phyloP scores from a whole-genome alignment of 1,284 basidiomycete species.

The Ustilago esculenta region DNA sequence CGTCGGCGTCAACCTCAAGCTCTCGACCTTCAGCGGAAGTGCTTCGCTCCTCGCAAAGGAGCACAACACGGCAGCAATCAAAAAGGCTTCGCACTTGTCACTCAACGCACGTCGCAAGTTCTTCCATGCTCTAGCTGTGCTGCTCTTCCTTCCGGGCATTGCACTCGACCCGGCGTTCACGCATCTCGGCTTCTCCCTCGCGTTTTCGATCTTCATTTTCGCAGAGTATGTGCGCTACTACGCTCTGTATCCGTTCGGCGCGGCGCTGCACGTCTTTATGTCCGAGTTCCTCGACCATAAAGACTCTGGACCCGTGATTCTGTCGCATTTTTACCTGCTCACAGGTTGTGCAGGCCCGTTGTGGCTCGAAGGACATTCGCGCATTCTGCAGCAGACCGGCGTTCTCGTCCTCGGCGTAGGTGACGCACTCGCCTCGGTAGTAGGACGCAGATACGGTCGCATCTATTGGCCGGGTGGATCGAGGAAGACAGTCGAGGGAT shows the following conservation, averaged over 20 bases:
- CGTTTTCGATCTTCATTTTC: constrained; percentile 64
- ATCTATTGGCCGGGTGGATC: constrained; percentile 82
- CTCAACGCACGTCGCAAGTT: constrained; percentile 96
- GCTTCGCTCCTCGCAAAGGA: constrained; percentile 41
- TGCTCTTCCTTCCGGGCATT: constrained; percentile 95
- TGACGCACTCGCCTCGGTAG: constrained; percentile 90
- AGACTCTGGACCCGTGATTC: constrained; percentile 93
- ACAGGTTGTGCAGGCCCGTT: constrained; percentile 91
- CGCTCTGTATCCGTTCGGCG: constrained; percentile 95
- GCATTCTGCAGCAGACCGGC: constrained; percentile 78
- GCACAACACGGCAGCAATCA: constrained; percentile 43
- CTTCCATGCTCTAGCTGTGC: constrained; percentile 93
- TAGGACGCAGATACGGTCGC: constrained; percentile 83
- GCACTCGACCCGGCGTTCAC: constrained; percentile 93
- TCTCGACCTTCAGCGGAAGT: constrained; percentile 29
- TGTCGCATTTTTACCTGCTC: constrained; percentile 96
- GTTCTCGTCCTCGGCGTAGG: constrained; percentile 90
- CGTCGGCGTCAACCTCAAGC: constrained; percentile 28
- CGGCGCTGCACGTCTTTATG: constrained; percentile 92
- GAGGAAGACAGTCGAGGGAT: constrained; percentile 91
- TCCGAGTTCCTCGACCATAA: constrained; percentile 92
- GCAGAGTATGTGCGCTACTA: constrained; percentile 77
- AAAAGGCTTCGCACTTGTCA: constrained; percentile 70
- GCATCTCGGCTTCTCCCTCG: constrained; percentile 87
- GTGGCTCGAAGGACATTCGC: constrained; percentile 81